Percentiles rank a stretch among this genome's conserved stretches.
phyloP scores from a whole-genome alignment of 345 rosid species.

The Euphorbia lathyris region DNA sequence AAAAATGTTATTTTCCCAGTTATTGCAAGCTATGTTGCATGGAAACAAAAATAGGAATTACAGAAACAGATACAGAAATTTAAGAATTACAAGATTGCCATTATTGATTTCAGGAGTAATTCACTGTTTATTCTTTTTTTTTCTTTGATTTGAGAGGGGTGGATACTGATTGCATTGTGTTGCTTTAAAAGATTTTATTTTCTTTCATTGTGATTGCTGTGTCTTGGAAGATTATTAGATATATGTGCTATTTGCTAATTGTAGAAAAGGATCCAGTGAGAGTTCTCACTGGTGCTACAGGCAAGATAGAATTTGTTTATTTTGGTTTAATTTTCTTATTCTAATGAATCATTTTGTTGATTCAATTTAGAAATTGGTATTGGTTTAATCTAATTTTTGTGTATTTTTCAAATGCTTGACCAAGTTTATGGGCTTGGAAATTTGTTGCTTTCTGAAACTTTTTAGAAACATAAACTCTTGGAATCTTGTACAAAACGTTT shows the following conservation, averaged over 20 bases:
- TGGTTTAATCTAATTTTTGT: too few species aligned
- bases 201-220: constrained; percentile 38
- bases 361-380: neutral
- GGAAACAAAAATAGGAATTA: too few species aligned
- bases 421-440: too few species aligned
- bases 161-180: constrained; percentile 14
- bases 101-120: constrained; percentile 17
- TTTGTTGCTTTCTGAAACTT: too few species aligned
- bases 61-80: too few species aligned
- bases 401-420: too few species aligned
- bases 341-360: neutral
- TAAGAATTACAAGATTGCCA: neutral
- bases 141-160: constrained; percentile 4
- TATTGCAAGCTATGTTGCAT: too few species aligned
- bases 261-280: constrained; percentile 57
- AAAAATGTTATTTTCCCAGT: neutral
- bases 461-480: too few species aligned
- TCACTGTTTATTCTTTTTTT: constrained; percentile 11
- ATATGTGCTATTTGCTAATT: constrained; percentile 50
- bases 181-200: constrained; percentile 53
- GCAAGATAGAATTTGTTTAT: constrained; percentile 34
- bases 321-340: neutral
- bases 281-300: constrained; percentile 79
- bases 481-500: too few species aligned
- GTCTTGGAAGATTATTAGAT: constrained; percentile 52